Conservation (phyloP, 805 yeast genomes). For the Alloascoidea africana region DNA sequence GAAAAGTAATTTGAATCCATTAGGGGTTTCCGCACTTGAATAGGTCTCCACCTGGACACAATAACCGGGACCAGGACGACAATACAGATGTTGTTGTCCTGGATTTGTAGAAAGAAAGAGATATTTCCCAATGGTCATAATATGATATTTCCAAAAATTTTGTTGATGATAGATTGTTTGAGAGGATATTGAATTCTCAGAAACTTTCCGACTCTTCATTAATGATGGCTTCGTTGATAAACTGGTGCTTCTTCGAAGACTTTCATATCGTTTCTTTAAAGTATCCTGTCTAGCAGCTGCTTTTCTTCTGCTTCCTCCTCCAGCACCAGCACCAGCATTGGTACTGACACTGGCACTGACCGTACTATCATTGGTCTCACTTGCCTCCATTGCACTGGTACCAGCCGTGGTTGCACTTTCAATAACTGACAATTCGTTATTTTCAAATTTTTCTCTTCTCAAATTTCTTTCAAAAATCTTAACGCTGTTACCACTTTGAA, state of each 20-base stretch:
- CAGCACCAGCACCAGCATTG: too few relatives aligned
- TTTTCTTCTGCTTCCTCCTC: too few relatives aligned
- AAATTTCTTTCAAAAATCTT: too few relatives aligned
- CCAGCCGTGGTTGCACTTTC: not conserved
- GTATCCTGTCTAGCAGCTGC: not conserved
- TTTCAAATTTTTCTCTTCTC: too few relatives aligned
- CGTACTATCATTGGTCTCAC: too few relatives aligned
- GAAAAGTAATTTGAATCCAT: not conserved
- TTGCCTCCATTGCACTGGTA: too few relatives aligned
- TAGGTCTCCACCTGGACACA: not conserved
- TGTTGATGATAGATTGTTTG: constrained; percentile 1
- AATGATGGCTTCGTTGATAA: not conserved
- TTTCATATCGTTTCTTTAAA: not conserved
- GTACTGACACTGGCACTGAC: too few relatives aligned
- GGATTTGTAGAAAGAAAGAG: constrained; percentile 1
- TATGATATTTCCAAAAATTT: constrained; percentile 3
- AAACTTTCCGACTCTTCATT: not conserved
- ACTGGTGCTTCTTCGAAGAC: not conserved
- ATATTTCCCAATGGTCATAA: constrained; percentile 1
- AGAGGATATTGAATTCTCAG: not conserved
- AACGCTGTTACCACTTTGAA: too few relatives aligned
- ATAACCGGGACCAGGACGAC: constrained; percentile 3
- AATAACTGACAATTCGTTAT: not conserved
- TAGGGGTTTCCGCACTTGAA: not conserved
- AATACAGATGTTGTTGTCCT: not conserved